Evolutionary conservation across 164 flowering plant genomes (phyloP).

Genomic region (Chimonanthus praecox): DNA sequence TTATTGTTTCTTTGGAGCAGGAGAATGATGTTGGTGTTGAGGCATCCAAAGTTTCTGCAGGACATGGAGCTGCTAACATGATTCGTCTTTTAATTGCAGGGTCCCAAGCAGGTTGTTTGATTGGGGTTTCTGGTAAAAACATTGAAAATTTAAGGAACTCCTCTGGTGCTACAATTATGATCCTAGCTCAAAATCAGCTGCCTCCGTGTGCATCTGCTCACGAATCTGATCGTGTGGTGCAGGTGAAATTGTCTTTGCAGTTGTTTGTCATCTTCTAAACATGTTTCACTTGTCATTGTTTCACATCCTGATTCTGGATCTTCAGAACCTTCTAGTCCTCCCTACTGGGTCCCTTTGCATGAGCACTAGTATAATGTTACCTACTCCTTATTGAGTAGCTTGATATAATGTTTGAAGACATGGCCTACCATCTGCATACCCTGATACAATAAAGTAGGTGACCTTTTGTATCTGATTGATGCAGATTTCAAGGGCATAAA

Average conservation of each 20-base stretch:
- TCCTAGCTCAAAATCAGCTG: constrained; percentile 71
- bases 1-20: constrained; percentile 22
- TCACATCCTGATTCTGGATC: too few relatives aligned
- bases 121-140: constrained; percentile 83
- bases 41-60: constrained; percentile 35
- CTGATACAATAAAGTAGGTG: too few relatives aligned
- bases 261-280: neutral
- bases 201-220: constrained; percentile 88
- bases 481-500: too few relatives aligned
- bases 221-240: constrained; percentile 88
- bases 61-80: constrained; percentile 64
- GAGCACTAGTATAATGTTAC: neutral
- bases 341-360: neutral
- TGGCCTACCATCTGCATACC: too few relatives aligned
- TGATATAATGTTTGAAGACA: neutral
- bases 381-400: neutral
- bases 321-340: neutral
- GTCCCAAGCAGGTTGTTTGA: constrained; percentile 86
- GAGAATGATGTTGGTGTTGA: constrained; percentile 42
- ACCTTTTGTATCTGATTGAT: too few relatives aligned
- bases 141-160: constrained; percentile 70
- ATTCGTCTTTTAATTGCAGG: constrained; percentile 88
- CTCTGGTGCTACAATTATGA: constrained; percentile 63
- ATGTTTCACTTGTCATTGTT: neutral
- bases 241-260: constrained; percentile 36